phyloP scores from a whole-genome alignment of 805 yeast genomes.

The Debaryomyces hansenii region DNA sequence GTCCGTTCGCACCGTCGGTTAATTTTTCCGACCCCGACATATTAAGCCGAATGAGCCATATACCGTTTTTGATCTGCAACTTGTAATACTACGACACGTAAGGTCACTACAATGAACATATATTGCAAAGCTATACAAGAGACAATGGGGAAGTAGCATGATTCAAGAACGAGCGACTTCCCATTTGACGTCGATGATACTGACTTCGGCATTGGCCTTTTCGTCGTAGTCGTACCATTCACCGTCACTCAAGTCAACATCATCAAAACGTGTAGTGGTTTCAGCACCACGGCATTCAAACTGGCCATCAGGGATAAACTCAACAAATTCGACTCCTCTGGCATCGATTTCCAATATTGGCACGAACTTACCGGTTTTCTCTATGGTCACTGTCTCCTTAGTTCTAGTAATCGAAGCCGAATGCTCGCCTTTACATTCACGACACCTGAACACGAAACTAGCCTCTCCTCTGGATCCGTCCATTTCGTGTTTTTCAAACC shows the following conservation, averaged over 20 bases:
- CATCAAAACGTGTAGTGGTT: conserved; percentile 51
- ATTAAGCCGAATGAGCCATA: too few relatives aligned
- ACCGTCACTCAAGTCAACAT: conserved; percentile 70
- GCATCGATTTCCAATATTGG: conserved; percentile 71
- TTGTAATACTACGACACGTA: too few relatives aligned
- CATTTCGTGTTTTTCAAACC: conserved; percentile 64
- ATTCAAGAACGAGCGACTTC: conserved; percentile 39
- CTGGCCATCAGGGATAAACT: conserved; percentile 66
- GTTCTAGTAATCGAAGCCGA: conserved; percentile 35
- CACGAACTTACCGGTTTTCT: conserved; percentile 43
- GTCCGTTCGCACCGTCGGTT: too few relatives aligned
- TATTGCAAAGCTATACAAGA: too few relatives aligned
- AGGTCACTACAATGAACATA: too few relatives aligned
- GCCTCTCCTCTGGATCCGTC: conserved; percentile 80
- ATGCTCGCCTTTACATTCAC: conserved; percentile 52
- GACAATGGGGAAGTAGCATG: too few relatives aligned
- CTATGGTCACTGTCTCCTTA: conserved; percentile 33
- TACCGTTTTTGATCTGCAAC: too few relatives aligned
- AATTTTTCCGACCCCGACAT: too few relatives aligned
- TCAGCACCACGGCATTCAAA: conserved; percentile 58
- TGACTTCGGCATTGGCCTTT: conserved; percentile 73
- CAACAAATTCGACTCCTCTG: conserved; percentile 76
- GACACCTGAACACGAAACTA: conserved; percentile 76
- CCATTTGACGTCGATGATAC: conserved; percentile 75
- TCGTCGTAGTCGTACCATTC: conserved; percentile 98